Conservation (phyloP, 2,329 filamentous ascomycete species). For the Salinomyces thailandicus region DNA sequence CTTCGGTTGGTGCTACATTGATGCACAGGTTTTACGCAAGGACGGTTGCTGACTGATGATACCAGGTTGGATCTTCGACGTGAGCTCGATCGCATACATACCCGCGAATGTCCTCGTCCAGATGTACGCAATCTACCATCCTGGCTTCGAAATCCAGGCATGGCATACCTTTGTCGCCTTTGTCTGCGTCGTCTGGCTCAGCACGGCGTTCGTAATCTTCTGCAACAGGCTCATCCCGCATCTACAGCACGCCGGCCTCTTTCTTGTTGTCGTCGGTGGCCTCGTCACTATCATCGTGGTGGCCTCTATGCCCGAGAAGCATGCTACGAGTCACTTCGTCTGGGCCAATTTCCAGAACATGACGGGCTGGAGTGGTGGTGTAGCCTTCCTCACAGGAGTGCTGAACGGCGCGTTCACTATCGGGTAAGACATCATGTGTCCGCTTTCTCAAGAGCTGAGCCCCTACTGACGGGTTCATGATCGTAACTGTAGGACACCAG, state of each 20-base stretch:
- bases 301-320: slow-evolving; percentile 43
- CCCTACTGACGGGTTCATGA: too few relatives aligned
- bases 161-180: slow-evolving; percentile 54
- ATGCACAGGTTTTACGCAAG: too few relatives aligned
- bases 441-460: too few relatives aligned
- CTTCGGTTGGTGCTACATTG: slow-evolving; percentile 28
- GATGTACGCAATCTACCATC: slow-evolving; percentile 51
- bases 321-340: slow-evolving; percentile 38
- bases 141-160: slow-evolving; percentile 38
- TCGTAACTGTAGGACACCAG: too few relatives aligned
- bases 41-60: too few relatives aligned
- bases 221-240: slow-evolving; percentile 43
- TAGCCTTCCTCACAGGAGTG: slow-evolving; percentile 28
- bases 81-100: slow-evolving; percentile 49
- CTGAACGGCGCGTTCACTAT: slow-evolving; percentile 30
- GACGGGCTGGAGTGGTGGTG: slow-evolving; percentile 39
- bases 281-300: slow-evolving; percentile 28
- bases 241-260: slow-evolving; percentile 46
- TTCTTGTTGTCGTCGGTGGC: slow-evolving; percentile 35
- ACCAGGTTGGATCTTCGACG: slow-evolving; percentile 48
- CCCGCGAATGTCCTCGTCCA: slow-evolving; percentile 50
- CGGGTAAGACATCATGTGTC: too few relatives aligned
- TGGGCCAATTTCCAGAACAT: slow-evolving; percentile 35
- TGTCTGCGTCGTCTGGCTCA: slow-evolving; percentile 45
- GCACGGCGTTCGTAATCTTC: slow-evolving; percentile 44